These are phyloP conservation scores for Actinomucor elegans DNA, from an alignment of 371 early-diverging fungal genomes.

Conservation along the genomic window DNA sequence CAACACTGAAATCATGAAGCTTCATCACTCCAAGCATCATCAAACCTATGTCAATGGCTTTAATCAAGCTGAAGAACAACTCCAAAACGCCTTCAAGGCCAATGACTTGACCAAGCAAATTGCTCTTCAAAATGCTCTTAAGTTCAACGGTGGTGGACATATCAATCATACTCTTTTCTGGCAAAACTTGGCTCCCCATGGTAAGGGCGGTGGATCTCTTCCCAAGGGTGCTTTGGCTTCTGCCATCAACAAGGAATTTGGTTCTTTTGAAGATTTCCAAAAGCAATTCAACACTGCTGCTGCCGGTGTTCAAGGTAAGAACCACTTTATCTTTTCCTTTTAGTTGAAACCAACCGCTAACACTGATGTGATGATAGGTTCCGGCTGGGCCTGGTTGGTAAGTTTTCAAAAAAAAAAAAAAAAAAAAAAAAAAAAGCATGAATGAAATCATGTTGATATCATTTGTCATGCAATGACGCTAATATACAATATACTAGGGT, in stretches of 20 bases:
- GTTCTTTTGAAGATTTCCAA: conserved; percentile 84
- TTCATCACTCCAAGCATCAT: conserved; percentile 98
- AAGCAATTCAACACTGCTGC: conserved; percentile 80
- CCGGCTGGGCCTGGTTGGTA: conserved; percentile 98
- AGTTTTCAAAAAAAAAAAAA: conserved; percentile 22
- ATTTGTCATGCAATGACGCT: too few species aligned
- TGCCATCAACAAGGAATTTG: conserved; percentile 81
- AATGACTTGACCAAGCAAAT: conserved; percentile 75
- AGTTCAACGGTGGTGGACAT: conserved; percentile 98
- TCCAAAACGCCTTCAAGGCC: conserved; percentile 66
- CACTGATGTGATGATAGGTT: conserved; percentile 45
- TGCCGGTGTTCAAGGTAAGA: conserved; percentile 79
- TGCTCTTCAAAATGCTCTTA: conserved; percentile 78
- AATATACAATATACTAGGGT: conserved; percentile 46
- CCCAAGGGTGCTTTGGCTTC: conserved; percentile 24
- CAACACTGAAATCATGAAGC: conserved; percentile 92
- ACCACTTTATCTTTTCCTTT: not conserved
- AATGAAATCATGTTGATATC: not conserved
- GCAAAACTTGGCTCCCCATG: conserved; percentile 88
- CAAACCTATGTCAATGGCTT: conserved; percentile 67
- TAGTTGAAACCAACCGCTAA: not conserved
- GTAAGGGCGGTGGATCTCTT: conserved; percentile 20
- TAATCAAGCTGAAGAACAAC: conserved; percentile 69
- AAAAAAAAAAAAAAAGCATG: too few species aligned
- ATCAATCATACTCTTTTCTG: conserved; percentile 98